phyloP scores from a whole-genome alignment of 805 yeast species.

The Maudiozyma serrabonitensis region DNA sequence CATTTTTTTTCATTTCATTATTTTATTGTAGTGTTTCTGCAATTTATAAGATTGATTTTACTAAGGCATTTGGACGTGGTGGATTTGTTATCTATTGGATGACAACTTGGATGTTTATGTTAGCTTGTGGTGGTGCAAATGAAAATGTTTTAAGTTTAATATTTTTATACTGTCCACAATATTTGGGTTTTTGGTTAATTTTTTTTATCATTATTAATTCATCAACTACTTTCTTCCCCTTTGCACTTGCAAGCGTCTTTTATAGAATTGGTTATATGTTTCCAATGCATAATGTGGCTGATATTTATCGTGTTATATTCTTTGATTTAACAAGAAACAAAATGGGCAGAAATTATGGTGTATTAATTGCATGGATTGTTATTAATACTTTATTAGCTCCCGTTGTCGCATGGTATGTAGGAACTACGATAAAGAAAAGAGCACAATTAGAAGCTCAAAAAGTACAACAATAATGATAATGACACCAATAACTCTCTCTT shows the following conservation, averaged over 20 bases:
- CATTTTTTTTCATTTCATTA: constrained; percentile 49
- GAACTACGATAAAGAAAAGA: constrained; percentile 29
- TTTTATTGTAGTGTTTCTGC: constrained; percentile 51
- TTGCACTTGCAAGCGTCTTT: constrained; percentile 45
- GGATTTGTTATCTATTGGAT: constrained; percentile 75
- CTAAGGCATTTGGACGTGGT: constrained; percentile 48
- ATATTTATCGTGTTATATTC: constrained; percentile 49
- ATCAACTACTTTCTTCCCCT: constrained; percentile 58
- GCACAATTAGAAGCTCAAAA: constrained; percentile 5
- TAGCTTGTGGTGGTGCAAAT: constrained; percentile 68
- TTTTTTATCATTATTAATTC: constrained; percentile 61
- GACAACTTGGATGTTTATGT: constrained; percentile 55
- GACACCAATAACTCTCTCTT: too few species aligned
- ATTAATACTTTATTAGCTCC: constrained; percentile 38
- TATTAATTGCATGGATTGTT: constrained; percentile 52
- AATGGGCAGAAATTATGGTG: constrained; percentile 52
- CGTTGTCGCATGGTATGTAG: constrained; percentile 36
- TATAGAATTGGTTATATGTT: constrained; percentile 56
- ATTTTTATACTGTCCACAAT: constrained; percentile 49
- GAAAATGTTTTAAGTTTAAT: constrained; percentile 51
- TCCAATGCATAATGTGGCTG: constrained; percentile 61
- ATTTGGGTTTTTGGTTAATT: constrained; percentile 61
- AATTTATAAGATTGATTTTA: constrained; percentile 58
- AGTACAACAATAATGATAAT: too few species aligned
- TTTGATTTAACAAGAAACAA: constrained; percentile 46